A percentile compares a stretch with the other conserved stretches of the same genome.
These are phyloP conservation scores for Fusarium sacchari DNA, from an alignment of 2,329 filamentous ascomycete genomes.

Conservation along the genomic window DNA sequence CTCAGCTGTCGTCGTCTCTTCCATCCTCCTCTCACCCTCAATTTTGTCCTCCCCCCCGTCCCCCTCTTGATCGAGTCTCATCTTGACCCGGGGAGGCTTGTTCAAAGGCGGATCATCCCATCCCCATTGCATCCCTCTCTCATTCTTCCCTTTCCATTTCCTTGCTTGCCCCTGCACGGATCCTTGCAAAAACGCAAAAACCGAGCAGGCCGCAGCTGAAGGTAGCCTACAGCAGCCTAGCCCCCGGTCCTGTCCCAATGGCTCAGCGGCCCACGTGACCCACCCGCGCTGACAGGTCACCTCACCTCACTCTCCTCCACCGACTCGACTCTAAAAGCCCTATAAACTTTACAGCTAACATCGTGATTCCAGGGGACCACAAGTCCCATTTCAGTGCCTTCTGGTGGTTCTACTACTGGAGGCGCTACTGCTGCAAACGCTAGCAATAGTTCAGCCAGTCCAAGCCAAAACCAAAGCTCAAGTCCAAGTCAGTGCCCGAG, in stretches of 20 bases:
- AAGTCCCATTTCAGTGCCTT: constrained; percentile 14
- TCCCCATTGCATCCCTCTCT: not conserved
- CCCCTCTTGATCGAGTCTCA: constrained; percentile 32
- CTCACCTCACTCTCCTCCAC: constrained; percentile 2
- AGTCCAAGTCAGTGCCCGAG: not conserved
- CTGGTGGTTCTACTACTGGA: not conserved
- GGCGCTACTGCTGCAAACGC: constrained; percentile 18
- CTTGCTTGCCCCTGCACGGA: constrained; percentile 24
- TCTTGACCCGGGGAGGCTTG: constrained; percentile 28
- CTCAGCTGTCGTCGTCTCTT: not conserved
- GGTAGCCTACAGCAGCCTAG: not conserved
- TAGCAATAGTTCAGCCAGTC: not conserved
- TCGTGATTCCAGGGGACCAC: constrained; percentile 23
- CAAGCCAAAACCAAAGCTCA: not conserved
- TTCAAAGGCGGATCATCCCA: constrained; percentile 30
- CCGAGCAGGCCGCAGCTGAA: not conserved
- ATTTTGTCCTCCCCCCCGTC: constrained; percentile 7
- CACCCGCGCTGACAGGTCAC: constrained; percentile 41
- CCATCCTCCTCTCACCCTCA: constrained; percentile 9
- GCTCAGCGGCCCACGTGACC: constrained; percentile 44
- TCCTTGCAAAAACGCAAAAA: constrained; percentile 19
- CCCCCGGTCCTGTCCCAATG: constrained; percentile 22
- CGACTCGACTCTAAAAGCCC: not conserved
- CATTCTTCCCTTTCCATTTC: constrained; percentile 8
- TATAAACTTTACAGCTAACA: constrained; percentile 22